Base-by-base conservation (phyloP, 23 red algal species). In the Gracilaria caudata region DNA sequence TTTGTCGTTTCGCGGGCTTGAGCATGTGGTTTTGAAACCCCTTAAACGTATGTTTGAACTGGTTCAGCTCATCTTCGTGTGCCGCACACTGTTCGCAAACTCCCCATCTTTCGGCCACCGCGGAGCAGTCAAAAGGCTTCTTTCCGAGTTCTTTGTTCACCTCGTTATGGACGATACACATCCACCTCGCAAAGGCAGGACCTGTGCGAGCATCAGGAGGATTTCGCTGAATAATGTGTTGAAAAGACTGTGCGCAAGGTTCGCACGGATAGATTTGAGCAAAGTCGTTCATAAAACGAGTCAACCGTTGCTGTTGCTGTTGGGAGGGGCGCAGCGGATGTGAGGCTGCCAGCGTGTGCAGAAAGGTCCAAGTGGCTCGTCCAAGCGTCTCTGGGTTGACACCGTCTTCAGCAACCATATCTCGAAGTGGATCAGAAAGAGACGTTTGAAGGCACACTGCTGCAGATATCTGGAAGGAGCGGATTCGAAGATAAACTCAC, bases 81-180 rank as follows among this genome's bases (percentile, higher is more conserved):
- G 70, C 79, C 0, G 44, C 78, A 59, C 93, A 95, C 29, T 59
- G 43, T 51, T 95, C 93, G 54, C 93, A 95, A 32, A 90, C 80
- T 1, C 93, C 93, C 93, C 93, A 95, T 47, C 80, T 68, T 10
- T 95, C 86, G 10, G 64, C 84, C 25, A 90, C 79, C 13, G 33
- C 34, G 4, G 58, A 54, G 25, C 93, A 95, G 66, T 95, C 93
- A 73, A 90, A 95, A 44, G 70, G 20, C 14, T 68, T 51, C 46
- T 95, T 95, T 43, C 93, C 93, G 16, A 95, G 65, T 71, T 90
- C 81, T 44, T 64, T 81, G 78, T 95, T 95, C 43, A 95, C 93
- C 77, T 92, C 93, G 29, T 95, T 95, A 49, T 95, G 93, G 10
- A 84, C 93, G 19, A 37, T 44, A 47, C 93, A 95, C 93, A 95